Base-by-base conservation (phyloP, 768 basidiomycete genomes). In the Cubamyces sp. region DNA sequence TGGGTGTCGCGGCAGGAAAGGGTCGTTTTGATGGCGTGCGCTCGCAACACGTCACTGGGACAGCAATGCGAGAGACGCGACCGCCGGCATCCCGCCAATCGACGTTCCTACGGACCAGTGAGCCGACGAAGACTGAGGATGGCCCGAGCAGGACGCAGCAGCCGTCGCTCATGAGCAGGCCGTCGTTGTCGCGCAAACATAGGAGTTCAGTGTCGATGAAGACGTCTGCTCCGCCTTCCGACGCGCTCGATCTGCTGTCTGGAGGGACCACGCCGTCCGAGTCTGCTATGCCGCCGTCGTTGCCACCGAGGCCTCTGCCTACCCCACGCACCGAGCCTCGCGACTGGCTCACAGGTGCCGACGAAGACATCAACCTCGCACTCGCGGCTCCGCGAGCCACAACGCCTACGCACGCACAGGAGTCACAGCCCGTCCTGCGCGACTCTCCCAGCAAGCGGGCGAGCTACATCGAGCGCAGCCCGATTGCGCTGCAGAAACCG, bases 301-400 rank as follows among this genome's bases (percentile, higher is more conserved):
- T 67, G n/a, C 72, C 73, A 3, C 66, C 71, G 11, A 68, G 73
- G 23, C 68, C 64, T 34, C 60, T 61, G n/a, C 41, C 28, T 2
- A 43, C 61, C 60, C 21, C 50, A 52, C 75, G 66, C 66, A 55
- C 68, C 2, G 75, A 71, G 70, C 77, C 74, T 49, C 79, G 75
- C 65, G 90, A 92, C 69, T 91, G 91, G 91, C 75, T 94, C 37
- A 91, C 92, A 18, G 91, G 91, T 9, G 82, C 83, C 56, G 83
- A 85, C 58, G 79, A 82, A 46, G 75, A 79, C 43, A 21, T 55
- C 40, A 21, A 34, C n/a, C 30, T 61, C 53, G 42, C 68, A 8
- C 64, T 65, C 28, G 64, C 66, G 23, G 14, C 23, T 9, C 57
- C 66, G 25, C 62, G 64, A 19, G 66, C 62, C n/a, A 62, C 70